Evolutionary conservation across 129 eudicot species (phyloP).

Genomic region (Arctium lappa): DNA sequence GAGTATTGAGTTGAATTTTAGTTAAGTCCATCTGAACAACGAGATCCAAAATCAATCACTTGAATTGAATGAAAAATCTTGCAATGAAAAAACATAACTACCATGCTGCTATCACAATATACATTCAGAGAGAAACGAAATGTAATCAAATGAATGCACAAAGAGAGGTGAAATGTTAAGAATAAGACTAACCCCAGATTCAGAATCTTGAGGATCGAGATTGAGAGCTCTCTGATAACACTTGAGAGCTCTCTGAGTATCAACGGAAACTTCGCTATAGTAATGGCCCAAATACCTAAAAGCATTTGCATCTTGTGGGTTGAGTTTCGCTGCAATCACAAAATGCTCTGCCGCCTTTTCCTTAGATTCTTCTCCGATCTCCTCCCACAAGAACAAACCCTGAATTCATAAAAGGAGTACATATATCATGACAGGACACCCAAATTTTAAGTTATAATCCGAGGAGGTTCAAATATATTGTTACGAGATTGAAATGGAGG

Average conservation of each 20-base stretch:
- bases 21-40: background rate
- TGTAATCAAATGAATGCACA: background rate
- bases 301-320: slow-evolving; percentile 74
- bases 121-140: background rate
- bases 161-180: background rate
- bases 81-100: background rate
- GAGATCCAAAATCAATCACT: slow-evolving; percentile 7
- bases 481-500: slow-evolving; percentile 58
- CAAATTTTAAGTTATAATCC: background rate
- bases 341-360: slow-evolving; percentile 91
- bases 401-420: slow-evolving; percentile 17
- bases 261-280: slow-evolving; percentile 52
- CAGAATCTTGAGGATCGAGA: slow-evolving; percentile 75
- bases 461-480: background rate
- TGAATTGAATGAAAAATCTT: slow-evolving; percentile 7
- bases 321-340: slow-evolving; percentile 70
- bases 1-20: background rate
- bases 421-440: background rate
- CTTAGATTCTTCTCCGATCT: slow-evolving; percentile 42
- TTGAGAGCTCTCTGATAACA: slow-evolving; percentile 91
- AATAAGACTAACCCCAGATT: slow-evolving; percentile 58
- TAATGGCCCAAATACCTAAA: slow-evolving; percentile 91
- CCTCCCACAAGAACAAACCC: slow-evolving; percentile 75
- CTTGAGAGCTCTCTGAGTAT: slow-evolving; percentile 83
- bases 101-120: background rate